Base-by-base conservation (phyloP, 1,139 yeast genomes). In the Taiozyma sp. region DNA sequence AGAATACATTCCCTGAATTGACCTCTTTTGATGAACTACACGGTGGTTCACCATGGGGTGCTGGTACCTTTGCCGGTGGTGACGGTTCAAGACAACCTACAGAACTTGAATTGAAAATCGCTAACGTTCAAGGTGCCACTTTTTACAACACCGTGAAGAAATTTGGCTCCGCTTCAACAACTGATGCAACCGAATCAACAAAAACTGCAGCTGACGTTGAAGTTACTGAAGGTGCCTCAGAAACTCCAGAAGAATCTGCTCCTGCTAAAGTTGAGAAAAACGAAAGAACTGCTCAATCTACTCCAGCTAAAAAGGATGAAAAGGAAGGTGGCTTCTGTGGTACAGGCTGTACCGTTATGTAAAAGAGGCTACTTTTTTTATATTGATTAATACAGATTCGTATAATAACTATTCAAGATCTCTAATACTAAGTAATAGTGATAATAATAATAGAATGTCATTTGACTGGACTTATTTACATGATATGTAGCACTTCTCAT, bases 11-110 rank as follows among this genome's bases (percentile, higher is more conserved):
- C 70, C 76, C 78, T 47, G 77, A 78, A 61, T 67, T 83, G 55
- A 68, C 87, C 52, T 76, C 77, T 69, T 67, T 86, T 51, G 77
- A 75, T 16, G 90, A 86, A 72, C 78, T 81, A 53, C 93, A 85
- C 67, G 96, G 96, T 65, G 86, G 85, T 57, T 83, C 91, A 52
- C 81, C 96, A 51, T 87, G 91, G 90, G 96, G 96, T 70, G 89
- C 96, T 48, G 95, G 95, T 64, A 75, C 89, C 52, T 75, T 78
- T 62, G 91, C 96, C 39, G 90, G 84, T 59, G 75, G 79, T 51
- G 92, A 85, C 64, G 96, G 96, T 59, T 81, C 89, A 19, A 82
- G 95, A 76, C 74, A 73, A 64, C 87, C 92, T 52, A 62, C 80
- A 53, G 79, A 75, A 50, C 73, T 84, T 54, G 96, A 87, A 73